Evolutionary conservation across 441 rosid species (phyloP).

Genomic region (Isatis lusitanica): DNA sequence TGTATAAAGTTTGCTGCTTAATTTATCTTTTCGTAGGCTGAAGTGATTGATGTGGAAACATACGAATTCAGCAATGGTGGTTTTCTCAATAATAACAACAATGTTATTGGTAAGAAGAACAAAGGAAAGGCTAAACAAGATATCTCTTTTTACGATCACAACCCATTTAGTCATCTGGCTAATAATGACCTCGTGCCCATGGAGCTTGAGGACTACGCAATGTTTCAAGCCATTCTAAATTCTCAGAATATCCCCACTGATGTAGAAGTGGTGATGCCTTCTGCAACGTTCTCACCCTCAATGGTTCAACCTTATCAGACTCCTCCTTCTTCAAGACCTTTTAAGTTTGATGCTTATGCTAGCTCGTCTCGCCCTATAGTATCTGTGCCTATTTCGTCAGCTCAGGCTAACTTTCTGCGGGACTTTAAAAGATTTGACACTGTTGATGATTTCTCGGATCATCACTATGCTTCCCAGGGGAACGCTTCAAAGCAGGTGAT

Average conservation of each 20-base stretch:
- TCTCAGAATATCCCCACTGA: background rate
- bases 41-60: constrained; percentile 63
- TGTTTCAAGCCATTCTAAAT: constrained; percentile 13
- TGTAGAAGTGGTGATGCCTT: background rate
- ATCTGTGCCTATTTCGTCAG: constrained; percentile 4
- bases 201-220: constrained; percentile 16
- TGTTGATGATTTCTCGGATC: constrained; percentile 68
- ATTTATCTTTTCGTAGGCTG: constrained; percentile 44
- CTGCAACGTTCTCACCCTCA: too few species aligned
- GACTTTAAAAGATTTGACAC: constrained; percentile 68
- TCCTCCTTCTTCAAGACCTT: background rate
- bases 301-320: constrained; percentile 3
- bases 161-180: background rate
- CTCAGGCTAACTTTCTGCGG: constrained; percentile 39
- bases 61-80: constrained; percentile 47
- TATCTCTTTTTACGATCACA: constrained; percentile 29
- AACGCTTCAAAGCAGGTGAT: constrained; percentile 54
- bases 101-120: constrained; percentile 36
- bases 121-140: constrained; percentile 59
- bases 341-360: constrained; percentile 25
- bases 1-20: too few species aligned
- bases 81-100: constrained; percentile 36
- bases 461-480: constrained; percentile 48
- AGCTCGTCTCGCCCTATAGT: constrained; percentile 35
- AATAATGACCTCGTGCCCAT: background rate